Evolutionary conservation across 225 moss, liverwort and hornwort species (phyloP), one percentile per base, ranked within the genome.

Genomic region (Thuidium tamariscinum): DNA sequence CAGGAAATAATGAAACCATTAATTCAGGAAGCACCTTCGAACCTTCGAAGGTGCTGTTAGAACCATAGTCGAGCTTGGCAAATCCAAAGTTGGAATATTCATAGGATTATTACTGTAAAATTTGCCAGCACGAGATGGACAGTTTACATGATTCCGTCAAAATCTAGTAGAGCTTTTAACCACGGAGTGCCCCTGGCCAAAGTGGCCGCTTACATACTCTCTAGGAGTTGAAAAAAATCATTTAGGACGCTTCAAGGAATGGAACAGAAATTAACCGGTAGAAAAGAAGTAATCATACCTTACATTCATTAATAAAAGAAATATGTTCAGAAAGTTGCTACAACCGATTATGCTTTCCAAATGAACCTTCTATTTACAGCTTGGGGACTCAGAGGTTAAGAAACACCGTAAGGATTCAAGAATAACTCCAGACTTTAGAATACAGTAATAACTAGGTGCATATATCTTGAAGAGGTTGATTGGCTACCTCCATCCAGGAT

Each of bases 401-500:
- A 29, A 85, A 61, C 52, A 67, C 74, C 57, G 36, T 23, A 57
- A n/a, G 70, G 23, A 56, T 42, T 77, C 72, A 65, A 82, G 54
- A 75, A 62, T 61, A 37, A 48, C 21, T 87, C 51, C 32, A 84
- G 66, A 73, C 52, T 73, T 59, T 11, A 52, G n/a, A 29, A 68
- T 22, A 60, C 60, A 48, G 32, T 9, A 67, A 55, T 25, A 74
- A 74, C 48, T 67, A 84, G 54, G 63, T 83, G 56, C 41, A 82
- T 41, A 34, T 14, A 67, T 49, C 75, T 81, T 44, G 56, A 82
- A 63, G 68, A 63, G 57, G 59, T 65, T 75, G 61, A 67, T 62
- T 84, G 69, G 52, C 32, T 37, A 94, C 88, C 89, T 89, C 89
- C 91, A 85, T 85, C 90, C 89, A 95, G 55, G 95, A 95, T 74